Base-by-base conservation (phyloP, 257 asterid genomes). In the Prunella vulgaris region DNA sequence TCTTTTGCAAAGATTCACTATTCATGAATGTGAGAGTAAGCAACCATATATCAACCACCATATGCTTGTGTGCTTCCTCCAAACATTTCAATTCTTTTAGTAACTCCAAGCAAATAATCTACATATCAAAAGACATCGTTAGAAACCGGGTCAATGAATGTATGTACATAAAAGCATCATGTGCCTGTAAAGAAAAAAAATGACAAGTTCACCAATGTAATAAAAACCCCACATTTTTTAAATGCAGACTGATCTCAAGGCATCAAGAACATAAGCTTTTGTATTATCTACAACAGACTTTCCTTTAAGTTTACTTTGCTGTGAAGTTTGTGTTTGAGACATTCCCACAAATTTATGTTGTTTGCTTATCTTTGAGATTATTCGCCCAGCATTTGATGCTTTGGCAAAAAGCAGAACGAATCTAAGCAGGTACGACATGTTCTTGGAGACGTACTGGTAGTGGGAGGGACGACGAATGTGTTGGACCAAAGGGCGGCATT, bases 1-100 rank as follows among this genome's bases (percentile, higher is more conserved):
- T 82, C 87, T 85, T 90, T 66, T 84, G 96, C 88, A 88, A 73
- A 51, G 92, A 63, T 56, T 88, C 90, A 40, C 69, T 74, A 60
- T 80, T 90, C 88, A 82, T 85, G 84, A 81, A 81, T 68, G 86
- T 61, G 72, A 90, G 84, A 0, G 60, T 74, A 21, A 88, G 86
- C 64, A 90, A 84, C 97, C 96, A 90, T 76, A 90, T 82, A 79
- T 90, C 97, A 28, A 90, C 81, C 71, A 85, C 85, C 79, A 86
- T 88, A 81, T 90, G 95, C 71, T 88, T 82, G 21, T 76, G 84
- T 60, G 84, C 83, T 73, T 85, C 84, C 77, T 86, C 89, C 66
- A 85, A 76, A 84, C 84, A 78, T 82, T 85, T 86, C 77, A 88
- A 74, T 80, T 88, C 97, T 75, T 88, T 90, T 57, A 90, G 78